Percentiles rank a stretch among this genome's conserved stretches.
phyloP scores from a whole-genome alignment of 2,329 filamentous ascomycete genomes.

The Verticillium albo-atrum region DNA sequence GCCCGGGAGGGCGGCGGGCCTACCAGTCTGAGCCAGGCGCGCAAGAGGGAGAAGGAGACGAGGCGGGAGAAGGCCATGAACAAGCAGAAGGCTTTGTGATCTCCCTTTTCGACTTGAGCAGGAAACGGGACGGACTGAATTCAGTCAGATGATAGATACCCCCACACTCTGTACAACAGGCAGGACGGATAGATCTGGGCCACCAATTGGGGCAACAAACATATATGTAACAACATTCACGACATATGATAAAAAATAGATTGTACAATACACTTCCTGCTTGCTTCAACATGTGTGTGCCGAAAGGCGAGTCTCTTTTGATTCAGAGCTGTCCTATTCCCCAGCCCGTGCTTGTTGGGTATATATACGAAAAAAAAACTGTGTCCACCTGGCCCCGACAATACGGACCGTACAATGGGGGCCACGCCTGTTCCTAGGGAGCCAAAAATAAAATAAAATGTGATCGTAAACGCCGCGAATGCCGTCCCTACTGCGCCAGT shows the following conservation, averaged over 20 bases:
- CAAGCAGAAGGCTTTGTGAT: constrained; percentile 8
- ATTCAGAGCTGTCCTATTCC: background rate
- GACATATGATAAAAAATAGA: too few species aligned
- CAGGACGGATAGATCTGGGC: too few species aligned
- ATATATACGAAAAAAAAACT: background rate
- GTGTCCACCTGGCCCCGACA: background rate
- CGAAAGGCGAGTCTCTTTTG: background rate
- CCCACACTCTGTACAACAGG: constrained; percentile 8
- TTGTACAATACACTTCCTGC: too few species aligned
- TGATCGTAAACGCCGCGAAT: background rate
- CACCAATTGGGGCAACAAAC: too few species aligned
- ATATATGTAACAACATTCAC: constrained; percentile 2
- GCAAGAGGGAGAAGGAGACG: constrained; percentile 59
- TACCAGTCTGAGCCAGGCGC: constrained; percentile 64
- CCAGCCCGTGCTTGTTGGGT: background rate
- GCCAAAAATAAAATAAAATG: background rate
- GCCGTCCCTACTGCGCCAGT: background rate
- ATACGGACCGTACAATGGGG: background rate
- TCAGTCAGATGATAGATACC: constrained; percentile 7
- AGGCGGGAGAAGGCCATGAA: constrained; percentile 31
- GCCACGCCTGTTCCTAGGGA: background rate
- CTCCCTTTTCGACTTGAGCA: background rate
- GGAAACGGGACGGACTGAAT: background rate
- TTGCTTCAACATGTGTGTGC: too few species aligned
- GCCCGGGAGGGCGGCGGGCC: constrained; percentile 37